phyloP scores from a whole-genome alignment of 257 asterid genomes.

The Solanum bukasovii region DNA sequence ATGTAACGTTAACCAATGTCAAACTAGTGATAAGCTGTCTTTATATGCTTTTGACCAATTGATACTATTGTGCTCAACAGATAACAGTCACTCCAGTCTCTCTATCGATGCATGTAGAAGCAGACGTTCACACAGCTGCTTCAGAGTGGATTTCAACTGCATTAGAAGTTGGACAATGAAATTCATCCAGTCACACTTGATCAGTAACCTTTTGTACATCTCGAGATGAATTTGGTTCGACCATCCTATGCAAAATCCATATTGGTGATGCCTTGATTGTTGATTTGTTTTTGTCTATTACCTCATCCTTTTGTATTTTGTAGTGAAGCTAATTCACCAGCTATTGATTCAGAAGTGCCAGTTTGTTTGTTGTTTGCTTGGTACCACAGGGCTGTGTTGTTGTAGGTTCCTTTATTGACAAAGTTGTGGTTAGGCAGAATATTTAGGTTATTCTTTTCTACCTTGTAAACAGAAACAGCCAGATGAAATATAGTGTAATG shows the following conservation, averaged over 20 bases:
- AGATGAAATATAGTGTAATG: not conserved
- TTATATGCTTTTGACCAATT: not conserved
- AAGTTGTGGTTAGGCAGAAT: not conserved
- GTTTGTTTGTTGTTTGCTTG: not conserved
- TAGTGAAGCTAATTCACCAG: not conserved
- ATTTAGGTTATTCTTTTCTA: not conserved
- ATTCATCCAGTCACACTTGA: not conserved
- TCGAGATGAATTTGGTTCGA: not conserved
- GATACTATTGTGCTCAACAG: conserved; percentile 8
- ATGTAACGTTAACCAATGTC: not conserved
- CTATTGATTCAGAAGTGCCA: not conserved
- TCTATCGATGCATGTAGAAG: conserved; percentile 7
- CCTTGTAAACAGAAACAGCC: conserved; percentile 6
- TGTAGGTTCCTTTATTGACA: not conserved
- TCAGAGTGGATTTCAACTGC: conserved; percentile 29
- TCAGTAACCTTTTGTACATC: conserved; percentile 6
- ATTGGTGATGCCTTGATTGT: not conserved
- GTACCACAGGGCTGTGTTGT: conserved; percentile 2
- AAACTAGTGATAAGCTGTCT: not conserved
- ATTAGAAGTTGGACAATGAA: conserved; percentile 7
- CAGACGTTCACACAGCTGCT: conserved; percentile 16
- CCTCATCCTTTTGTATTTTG: not conserved
- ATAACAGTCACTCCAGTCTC: conserved; percentile 27
- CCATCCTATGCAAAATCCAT: not conserved
- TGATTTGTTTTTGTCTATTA: not conserved